A percentile compares a stretch with the other conserved stretches of the same genome.
These are phyloP conservation scores for Graphiopsis chlorocephala DNA, from an alignment of 2,329 filamentous ascomycete genomes.

Conservation along the genomic window DNA sequence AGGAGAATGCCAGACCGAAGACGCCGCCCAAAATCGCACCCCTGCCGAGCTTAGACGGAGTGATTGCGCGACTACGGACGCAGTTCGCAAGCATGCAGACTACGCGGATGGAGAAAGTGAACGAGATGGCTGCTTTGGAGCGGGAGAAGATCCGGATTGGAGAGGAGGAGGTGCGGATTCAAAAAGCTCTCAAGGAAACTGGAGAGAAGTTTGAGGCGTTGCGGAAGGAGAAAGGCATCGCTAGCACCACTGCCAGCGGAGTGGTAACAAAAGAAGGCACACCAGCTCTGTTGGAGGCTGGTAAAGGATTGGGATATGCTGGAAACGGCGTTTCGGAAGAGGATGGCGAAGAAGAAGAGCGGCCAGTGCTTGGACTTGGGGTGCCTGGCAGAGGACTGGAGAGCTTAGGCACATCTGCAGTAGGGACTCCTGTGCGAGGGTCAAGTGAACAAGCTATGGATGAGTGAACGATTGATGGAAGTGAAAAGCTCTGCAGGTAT, in stretches of 20 bases:
- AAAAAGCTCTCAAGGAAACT: slow-evolving; percentile 75
- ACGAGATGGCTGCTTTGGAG: slow-evolving; percentile 63
- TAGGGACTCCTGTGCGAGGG: background rate
- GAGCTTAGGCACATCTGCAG: background rate
- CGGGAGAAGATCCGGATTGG: slow-evolving; percentile 67
- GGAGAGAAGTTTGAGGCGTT: slow-evolving; percentile 67
- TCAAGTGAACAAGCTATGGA: slow-evolving; percentile 6
- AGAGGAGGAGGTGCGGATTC: slow-evolving; percentile 73
- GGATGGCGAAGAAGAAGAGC: slow-evolving; percentile 6
- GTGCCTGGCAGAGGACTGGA: slow-evolving; percentile 14
- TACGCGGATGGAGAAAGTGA: slow-evolving; percentile 56
- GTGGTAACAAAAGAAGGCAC: slow-evolving; percentile 7
- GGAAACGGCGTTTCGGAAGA: background rate
- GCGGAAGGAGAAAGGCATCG: slow-evolving; percentile 47
- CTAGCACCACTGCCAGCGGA: background rate
- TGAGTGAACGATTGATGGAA: slow-evolving; percentile 1
- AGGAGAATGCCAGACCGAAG: slow-evolving; percentile 44
- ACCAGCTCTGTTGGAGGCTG: slow-evolving; percentile 1
- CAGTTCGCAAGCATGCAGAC: slow-evolving; percentile 62
- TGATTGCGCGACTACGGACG: slow-evolving; percentile 61
- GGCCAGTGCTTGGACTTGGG: slow-evolving; percentile 4
- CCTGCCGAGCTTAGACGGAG: slow-evolving; percentile 69
- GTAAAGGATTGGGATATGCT: background rate
- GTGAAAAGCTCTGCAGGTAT: background rate
- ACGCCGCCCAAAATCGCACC: slow-evolving; percentile 74